Evolutionary conservation across 768 basidiomycete genomes (phyloP).

Genomic region (Baorangia bicolor): DNA sequence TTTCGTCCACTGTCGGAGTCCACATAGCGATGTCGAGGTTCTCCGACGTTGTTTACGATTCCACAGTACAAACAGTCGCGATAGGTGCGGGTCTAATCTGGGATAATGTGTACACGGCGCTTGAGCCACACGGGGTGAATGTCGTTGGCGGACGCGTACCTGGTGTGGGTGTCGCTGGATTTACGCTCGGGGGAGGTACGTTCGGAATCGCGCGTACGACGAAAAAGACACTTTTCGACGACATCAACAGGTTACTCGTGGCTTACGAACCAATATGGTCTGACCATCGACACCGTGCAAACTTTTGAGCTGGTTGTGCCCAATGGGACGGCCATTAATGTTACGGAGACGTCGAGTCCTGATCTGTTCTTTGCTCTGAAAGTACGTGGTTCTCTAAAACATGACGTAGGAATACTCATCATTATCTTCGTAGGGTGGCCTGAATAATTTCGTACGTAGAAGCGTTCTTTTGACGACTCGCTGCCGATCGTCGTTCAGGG

Average conservation of each 20-base stretch:
- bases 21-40: slow-evolving; percentile 57
- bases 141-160: slow-evolving; percentile 56
- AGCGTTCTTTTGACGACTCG: not conserved
- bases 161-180: slow-evolving; percentile 59
- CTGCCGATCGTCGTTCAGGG: slow-evolving; percentile 35
- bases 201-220: not conserved
- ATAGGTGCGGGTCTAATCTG: slow-evolving; percentile 49
- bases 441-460: slow-evolving; percentile 53
- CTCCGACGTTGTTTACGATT: slow-evolving; percentile 40
- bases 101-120: slow-evolving; percentile 59
- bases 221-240: not conserved
- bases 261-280: slow-evolving; percentile 59
- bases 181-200: slow-evolving; percentile 55
- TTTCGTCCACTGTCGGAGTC: slow-evolving; percentile 58
- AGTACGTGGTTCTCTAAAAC: slow-evolving; percentile 18
- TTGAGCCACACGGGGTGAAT: slow-evolving; percentile 49
- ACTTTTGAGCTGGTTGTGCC: slow-evolving; percentile 54
- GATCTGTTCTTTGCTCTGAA: slow-evolving; percentile 49
- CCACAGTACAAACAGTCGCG: slow-evolving; percentile 37
- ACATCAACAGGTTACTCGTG: slow-evolving; percentile 33
- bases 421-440: slow-evolving; percentile 45
- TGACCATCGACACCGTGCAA: slow-evolving; percentile 54
- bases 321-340: slow-evolving; percentile 40
- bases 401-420: not conserved
- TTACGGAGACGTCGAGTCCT: slow-evolving; percentile 34